These are phyloP conservation scores for Trypanosomatidae sp. DNA, from an alignment of 208 protist genomes.

Conservation along the genomic window DNA sequence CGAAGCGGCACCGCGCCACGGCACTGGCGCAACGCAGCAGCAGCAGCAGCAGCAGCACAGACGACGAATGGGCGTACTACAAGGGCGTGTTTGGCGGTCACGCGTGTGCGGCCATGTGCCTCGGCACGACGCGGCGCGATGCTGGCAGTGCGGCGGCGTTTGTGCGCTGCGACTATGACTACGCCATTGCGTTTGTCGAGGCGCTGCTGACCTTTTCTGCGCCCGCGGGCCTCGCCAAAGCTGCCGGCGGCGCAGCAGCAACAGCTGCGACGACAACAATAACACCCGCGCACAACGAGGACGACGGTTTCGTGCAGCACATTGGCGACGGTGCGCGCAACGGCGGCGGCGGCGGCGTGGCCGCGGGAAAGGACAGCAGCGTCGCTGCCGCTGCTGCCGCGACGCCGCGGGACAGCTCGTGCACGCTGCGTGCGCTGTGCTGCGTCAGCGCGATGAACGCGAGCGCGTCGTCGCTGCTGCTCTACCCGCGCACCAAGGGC, in stretches of 20 bases:
- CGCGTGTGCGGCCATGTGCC: conserved; percentile 46
- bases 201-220: conserved; percentile 33
- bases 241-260: neutral
- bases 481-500: conserved; percentile 66
- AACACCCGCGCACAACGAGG: neutral
- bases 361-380: too few species aligned
- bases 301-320: conserved; percentile 12
- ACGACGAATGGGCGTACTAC: conserved; percentile 11
- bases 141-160: conserved; percentile 54
- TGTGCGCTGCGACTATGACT: conserved; percentile 58
- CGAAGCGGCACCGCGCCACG: neutral
- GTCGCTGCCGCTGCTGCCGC: too few species aligned
- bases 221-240: conserved; percentile 5
- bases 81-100: conserved; percentile 33
- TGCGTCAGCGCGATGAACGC: conserved; percentile 45
- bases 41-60: neutral
- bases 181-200: conserved; percentile 52
- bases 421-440: conserved; percentile 17
- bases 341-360: too few species aligned
- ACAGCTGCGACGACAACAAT: neutral
- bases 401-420: conserved; percentile 6
- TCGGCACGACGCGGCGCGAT: conserved; percentile 72
- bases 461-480: conserved; percentile 29
- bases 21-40: neutral
- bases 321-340: conserved; percentile 9